These are phyloP conservation scores for Coelastrella sp. DNA, from an alignment of 139 green algal species.

Conservation along the genomic window DNA sequence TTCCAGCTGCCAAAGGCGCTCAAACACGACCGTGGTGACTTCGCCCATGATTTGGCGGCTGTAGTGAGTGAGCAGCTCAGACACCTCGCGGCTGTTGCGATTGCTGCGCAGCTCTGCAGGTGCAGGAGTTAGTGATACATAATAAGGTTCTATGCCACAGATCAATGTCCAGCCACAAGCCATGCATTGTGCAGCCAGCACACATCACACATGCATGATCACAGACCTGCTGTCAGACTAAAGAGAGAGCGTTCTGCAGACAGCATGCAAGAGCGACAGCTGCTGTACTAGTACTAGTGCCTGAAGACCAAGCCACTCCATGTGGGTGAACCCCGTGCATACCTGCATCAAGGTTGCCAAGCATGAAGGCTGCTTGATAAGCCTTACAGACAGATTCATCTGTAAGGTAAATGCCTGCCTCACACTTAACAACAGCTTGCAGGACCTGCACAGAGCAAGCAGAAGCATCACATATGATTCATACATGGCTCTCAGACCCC, in stretches of 20 bases:
- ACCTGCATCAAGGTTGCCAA: constrained; percentile 60
- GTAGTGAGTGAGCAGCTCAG: constrained; percentile 77
- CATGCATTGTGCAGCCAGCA: background rate
- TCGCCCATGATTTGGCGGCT: constrained; percentile 70
- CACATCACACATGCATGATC: no score
- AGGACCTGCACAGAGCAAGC: constrained; percentile 71
- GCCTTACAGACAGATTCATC: constrained; percentile 68
- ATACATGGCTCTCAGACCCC: background rate
- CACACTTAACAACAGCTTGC: constrained; percentile 61
- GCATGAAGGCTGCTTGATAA: constrained; percentile 73
- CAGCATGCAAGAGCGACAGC: background rate
- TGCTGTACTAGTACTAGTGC: background rate
- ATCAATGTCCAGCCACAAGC: background rate
- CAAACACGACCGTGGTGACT: constrained; percentile 73
- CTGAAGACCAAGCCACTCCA: no score
- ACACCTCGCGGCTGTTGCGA: constrained; percentile 40
- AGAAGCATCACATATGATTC: no score
- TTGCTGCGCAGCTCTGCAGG: constrained; percentile 30
- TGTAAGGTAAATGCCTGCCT: constrained; percentile 60
- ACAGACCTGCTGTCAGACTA: background rate
- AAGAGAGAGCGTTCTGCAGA: background rate
- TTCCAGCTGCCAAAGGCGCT: constrained; percentile 46
- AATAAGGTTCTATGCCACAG: background rate
- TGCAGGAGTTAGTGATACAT: background rate
- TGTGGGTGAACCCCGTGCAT: background rate